Evolutionary conservation across 352 stramenopile genomes (phyloP).

Genomic region (Globisporangium nodosum): DNA sequence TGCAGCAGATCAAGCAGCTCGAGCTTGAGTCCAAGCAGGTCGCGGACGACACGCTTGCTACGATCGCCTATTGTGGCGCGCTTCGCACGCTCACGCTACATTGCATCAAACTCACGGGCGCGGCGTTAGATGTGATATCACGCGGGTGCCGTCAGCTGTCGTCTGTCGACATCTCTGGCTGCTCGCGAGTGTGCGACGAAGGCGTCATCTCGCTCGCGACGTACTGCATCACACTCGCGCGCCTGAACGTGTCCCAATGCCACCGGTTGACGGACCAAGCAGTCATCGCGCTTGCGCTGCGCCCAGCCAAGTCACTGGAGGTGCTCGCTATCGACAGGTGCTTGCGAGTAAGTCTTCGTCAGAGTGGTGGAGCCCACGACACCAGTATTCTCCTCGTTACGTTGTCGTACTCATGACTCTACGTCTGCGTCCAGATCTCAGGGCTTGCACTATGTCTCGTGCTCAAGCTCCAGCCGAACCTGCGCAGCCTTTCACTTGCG

Average conservation of each 20-base stretch:
- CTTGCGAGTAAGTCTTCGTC: conserved; percentile 34
- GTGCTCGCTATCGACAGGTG: conserved; percentile 52
- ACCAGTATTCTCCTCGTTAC: no score
- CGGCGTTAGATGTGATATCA: conserved; percentile 37
- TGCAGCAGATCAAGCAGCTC: conserved; percentile 30
- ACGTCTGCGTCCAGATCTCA: conserved; percentile 31
- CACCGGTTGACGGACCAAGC: conserved; percentile 70
- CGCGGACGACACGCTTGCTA: conserved; percentile 31
- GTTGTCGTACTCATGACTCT: not conserved
- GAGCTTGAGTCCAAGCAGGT: conserved; percentile 76
- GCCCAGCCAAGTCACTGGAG: conserved; percentile 27
- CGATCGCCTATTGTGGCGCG: conserved; percentile 28
- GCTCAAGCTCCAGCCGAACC: conserved; percentile 41
- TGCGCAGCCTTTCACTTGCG: conserved; percentile 48
- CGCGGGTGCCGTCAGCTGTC: conserved; percentile 31
- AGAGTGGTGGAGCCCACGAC: not conserved
- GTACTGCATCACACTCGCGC: conserved; percentile 38
- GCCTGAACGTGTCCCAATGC: conserved; percentile 78
- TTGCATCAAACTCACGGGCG: conserved; percentile 74
- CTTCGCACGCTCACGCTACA: conserved; percentile 40
- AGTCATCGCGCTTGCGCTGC: conserved; percentile 45
- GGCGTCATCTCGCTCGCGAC: conserved; percentile 59
- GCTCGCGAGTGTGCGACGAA: conserved; percentile 69
- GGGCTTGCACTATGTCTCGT: conserved; percentile 47
- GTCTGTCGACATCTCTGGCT: conserved; percentile 65